phyloP scores from a whole-genome alignment of 805 yeast genomes.

The Barnettozyma sucrosica region DNA sequence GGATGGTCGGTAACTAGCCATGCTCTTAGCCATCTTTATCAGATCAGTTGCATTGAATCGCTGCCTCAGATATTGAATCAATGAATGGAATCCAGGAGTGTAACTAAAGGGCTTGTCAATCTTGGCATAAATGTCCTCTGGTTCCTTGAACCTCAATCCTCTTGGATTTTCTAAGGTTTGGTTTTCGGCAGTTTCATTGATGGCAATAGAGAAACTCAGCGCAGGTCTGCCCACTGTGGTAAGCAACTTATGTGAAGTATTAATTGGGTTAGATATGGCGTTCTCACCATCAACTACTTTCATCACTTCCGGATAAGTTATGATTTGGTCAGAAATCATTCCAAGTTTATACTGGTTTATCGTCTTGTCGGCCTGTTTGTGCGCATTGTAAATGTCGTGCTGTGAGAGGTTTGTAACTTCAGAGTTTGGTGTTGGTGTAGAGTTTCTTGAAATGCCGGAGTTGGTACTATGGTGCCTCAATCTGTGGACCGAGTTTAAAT shows the following conservation, averaged over 20 bases:
- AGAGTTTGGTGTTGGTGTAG: conserved; percentile 20
- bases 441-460: conserved; percentile 6
- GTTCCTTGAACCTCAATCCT: conserved; percentile 50
- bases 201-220: conserved; percentile 26
- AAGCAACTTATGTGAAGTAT: background rate
- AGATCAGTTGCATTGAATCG: conserved; percentile 67
- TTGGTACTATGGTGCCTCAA: conserved; percentile 9
- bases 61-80: conserved; percentile 64
- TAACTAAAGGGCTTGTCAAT: conserved; percentile 78
- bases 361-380: conserved; percentile 46
- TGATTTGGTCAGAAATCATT: conserved; percentile 32
- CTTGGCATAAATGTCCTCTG: conserved; percentile 73
- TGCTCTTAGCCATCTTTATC: conserved; percentile 76
- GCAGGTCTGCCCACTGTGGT: conserved; percentile 7
- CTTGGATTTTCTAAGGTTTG: conserved; percentile 16
- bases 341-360: conserved; percentile 71
- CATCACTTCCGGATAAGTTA: conserved; percentile 57
- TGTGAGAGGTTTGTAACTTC: conserved; percentile 8
- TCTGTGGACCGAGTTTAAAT: background rate
- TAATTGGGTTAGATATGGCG: background rate
- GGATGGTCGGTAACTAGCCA: conserved; percentile 88
- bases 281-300: conserved; percentile 20
- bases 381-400: conserved; percentile 22
- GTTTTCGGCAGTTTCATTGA: conserved; percentile 16
- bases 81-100: conserved; percentile 83